phyloP scores from a whole-genome alignment of 805 yeast genomes.

The Teunomyces lycoperdinae region DNA sequence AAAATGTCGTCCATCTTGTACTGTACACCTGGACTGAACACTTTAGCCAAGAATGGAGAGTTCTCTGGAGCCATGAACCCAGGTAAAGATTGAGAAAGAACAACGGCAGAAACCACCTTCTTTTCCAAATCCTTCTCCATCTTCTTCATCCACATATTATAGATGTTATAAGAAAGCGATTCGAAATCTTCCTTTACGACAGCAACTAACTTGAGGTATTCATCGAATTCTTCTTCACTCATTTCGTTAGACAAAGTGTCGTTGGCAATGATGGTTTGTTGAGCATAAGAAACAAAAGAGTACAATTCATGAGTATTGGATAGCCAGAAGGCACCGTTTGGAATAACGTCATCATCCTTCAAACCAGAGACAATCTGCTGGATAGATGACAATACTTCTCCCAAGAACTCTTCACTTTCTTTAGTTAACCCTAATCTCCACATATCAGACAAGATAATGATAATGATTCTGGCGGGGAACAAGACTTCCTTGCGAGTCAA shows the following conservation, averaged over 20 bases:
- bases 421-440: conserved; percentile 95
- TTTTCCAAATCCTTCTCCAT: conserved; percentile 87
- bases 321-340: conserved; percentile 96
- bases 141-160: conserved; percentile 96
- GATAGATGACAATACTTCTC: conserved; percentile 82
- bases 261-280: conserved; percentile 82
- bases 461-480: conserved; percentile 94
- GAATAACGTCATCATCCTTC: conserved; percentile 82
- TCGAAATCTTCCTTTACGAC: conserved; percentile 94
- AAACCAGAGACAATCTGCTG: conserved; percentile 78
- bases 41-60: conserved; percentile 77
- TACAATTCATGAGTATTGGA: conserved; percentile 93
- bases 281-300: conserved; percentile 93
- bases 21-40: conserved; percentile 67
- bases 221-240: conserved; percentile 87
- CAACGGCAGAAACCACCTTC: conserved; percentile 93
- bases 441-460: conserved; percentile 91
- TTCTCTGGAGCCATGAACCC: conserved; percentile 90
- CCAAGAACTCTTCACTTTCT: conserved; percentile 87
- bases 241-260: conserved; percentile 76
- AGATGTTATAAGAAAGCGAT: conserved; percentile 87
- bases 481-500: conserved; percentile 85
- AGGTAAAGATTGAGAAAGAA: conserved; percentile 90
- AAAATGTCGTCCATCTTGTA: conserved; percentile 94
- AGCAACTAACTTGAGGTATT: conserved; percentile 82